phyloP scores from a whole-genome alignment of 179 eudicot species.

The Silene vulgaris region DNA sequence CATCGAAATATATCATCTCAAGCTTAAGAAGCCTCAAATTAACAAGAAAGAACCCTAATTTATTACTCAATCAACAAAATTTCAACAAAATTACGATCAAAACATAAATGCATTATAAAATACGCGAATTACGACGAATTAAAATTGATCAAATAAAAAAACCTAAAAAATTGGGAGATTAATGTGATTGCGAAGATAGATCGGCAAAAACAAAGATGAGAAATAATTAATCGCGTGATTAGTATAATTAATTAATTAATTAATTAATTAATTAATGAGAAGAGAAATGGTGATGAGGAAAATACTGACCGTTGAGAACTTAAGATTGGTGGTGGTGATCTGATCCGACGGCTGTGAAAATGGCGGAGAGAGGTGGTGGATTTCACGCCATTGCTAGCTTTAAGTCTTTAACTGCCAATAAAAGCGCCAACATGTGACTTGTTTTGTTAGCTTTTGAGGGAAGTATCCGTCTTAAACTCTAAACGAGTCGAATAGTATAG shows the following conservation, averaged over 20 bases:
- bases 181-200: background rate
- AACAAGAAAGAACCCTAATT: constrained; percentile 9
- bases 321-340: background rate
- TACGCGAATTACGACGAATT: background rate
- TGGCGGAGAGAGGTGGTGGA: background rate
- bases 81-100: constrained; percentile 8
- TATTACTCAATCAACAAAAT: background rate
- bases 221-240: background rate
- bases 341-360: background rate
- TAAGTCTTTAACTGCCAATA: background rate
- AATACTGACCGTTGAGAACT: constrained; percentile 12
- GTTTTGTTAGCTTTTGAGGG: background rate
- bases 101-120: background rate
- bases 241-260: no score
- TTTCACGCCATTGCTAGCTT: background rate
- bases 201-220: background rate
- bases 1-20: no score
- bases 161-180: background rate
- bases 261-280: background rate
- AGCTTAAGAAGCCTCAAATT: background rate
- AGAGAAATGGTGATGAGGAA: background rate
- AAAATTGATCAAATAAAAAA: background rate
- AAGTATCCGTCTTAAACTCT: no score
- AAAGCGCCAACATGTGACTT: background rate
- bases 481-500: no score